Evolutionary conservation across 1,139 yeast genomes (phyloP), one percentile per base, ranked within the genome.

Genomic region (Sugiyamaella neomexicana): DNA sequence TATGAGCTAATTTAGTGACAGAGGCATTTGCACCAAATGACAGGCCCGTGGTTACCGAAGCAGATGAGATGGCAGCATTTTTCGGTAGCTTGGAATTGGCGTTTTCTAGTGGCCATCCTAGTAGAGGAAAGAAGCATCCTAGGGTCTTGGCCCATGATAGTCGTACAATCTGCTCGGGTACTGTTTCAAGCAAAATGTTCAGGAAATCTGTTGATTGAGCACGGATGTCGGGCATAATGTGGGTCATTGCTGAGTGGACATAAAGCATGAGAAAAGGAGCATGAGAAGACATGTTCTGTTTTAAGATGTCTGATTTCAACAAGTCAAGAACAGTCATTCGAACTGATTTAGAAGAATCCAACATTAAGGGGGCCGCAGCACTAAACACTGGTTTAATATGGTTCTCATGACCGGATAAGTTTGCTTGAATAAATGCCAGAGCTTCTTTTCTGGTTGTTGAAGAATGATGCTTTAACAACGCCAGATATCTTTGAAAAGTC

Each of bases 181-280:
- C 63, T 20, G 58, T 54, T 23, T 77, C 75, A 17, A 89, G 68
- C 51, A 89, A 66, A 3, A 84, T 74, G 36, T 75, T 74, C 36
- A 90, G 72, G 61, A 84, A 85, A 55, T 77, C 78, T 0, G 93
- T 80, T 3, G 95, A 81, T 60, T 85, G 86, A 52, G 81, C 80
- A 47, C 95, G 79, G 39, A 90, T 82, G 7, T 82, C 83, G 0
- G 91, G 85, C 38, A 79, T 80, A 45, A 93, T 86, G 67, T 93
- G 97, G 15, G 98, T 88, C 98, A 93, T 93, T 12, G 97, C 95
- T 53, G 95, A 85, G 64, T 87, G 87, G n/a, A 91, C 77, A 67
- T 87, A 91, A 32, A 93, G 74, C 34, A 87, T 78, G 2, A 91
- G 71, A 5, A 85, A 74, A 31, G 83, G 76, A 49, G 85, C 77